Base-by-base conservation (phyloP, 805 yeast genomes). In the Kazachstania bromeliacearum region DNA sequence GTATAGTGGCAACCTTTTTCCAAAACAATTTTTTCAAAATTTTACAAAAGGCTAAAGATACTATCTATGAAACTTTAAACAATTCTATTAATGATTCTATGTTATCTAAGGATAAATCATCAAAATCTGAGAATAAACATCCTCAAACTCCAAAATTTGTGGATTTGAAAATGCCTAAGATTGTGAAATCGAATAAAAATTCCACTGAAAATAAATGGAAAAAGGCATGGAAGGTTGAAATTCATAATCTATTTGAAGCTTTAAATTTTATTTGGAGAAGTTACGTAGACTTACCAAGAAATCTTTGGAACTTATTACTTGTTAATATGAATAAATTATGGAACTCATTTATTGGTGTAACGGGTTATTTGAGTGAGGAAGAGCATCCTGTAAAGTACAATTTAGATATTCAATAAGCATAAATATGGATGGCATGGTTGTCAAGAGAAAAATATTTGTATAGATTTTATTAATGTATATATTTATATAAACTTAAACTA, bases 271-370 rank as follows among this genome's bases (percentile, higher is more conserved):
- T 89, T 15, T 57, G 72, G 37, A 51, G 59, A 18, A 77, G 94
- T 32, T 88, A 89, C 58, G 47, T 67, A 33, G 68, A 77, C 27
- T 70, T 89, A 43, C 96, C 96, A 8, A 64, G 65, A 37, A 71
- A 76, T 37, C 28, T 82, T 1, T 74, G 70, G 60, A 68, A 71
- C 25, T 44, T 74, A 37, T 44, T 61, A 7, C 45, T 85, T 33
- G 62, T 67, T 37, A 65, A 75, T 41, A 31, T 72, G 25, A 70
- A 69, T 39, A 62, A 66, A 27, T 67, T 72, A 55, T 89, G 96
- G 96, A 77, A 80, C 50, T 55, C 55, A 25, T 82, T 85, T 52
- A 68, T 85, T 38, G 95, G 94, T n/a, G 70, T 56, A 19, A 41
- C 68, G 15, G 55, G 58, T 28, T 46, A 50, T 34, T 36, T 51